These are phyloP conservation scores for Metahyphopichia silvanorum DNA, from an alignment of 805 yeast species.

Conservation along the genomic window DNA sequence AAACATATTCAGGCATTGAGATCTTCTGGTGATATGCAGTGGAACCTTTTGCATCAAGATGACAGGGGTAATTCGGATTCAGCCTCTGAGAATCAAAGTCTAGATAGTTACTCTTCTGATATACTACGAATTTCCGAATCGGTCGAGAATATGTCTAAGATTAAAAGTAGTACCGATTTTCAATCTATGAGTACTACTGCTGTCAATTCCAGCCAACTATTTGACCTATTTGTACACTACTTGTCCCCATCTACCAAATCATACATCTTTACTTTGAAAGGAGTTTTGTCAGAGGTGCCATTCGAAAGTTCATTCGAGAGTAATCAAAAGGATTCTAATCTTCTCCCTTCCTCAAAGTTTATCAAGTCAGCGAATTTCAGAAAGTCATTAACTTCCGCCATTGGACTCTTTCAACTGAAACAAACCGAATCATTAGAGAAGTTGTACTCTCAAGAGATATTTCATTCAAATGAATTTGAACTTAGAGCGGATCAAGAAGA, in stretches of 20 bases:
- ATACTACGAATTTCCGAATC: slow-evolving; percentile 18
- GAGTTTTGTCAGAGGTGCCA: slow-evolving; percentile 58
- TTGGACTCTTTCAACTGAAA: slow-evolving; percentile 52
- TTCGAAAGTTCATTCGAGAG: slow-evolving; percentile 36
- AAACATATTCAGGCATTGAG: slow-evolving; percentile 65
- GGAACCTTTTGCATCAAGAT: slow-evolving; percentile 44
- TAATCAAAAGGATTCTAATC: neutral
- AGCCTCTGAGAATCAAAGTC: slow-evolving; percentile 12
- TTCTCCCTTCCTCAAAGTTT: slow-evolving; percentile 20
- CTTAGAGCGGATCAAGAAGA: slow-evolving; percentile 67
- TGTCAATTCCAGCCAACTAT: slow-evolving; percentile 43
- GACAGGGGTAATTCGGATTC: slow-evolving; percentile 9
- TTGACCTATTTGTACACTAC: slow-evolving; percentile 62
- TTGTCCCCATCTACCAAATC: slow-evolving; percentile 74
- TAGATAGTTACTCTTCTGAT: slow-evolving; percentile 18
- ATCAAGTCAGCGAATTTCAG: slow-evolving; percentile 43
- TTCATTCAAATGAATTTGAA: slow-evolving; percentile 31
- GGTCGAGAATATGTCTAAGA: slow-evolving; percentile 25
- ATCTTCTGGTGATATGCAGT: slow-evolving; percentile 66
- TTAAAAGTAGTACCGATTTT: slow-evolving; percentile 16
- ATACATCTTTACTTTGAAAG: slow-evolving; percentile 58
- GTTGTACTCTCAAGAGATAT: slow-evolving; percentile 55
- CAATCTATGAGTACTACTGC: slow-evolving; percentile 19
- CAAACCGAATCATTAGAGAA: slow-evolving; percentile 55
- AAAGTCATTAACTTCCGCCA: slow-evolving; percentile 47